Base-by-base conservation (phyloP, 768 basidiomycete genomes). In the Russula olivacea region DNA sequence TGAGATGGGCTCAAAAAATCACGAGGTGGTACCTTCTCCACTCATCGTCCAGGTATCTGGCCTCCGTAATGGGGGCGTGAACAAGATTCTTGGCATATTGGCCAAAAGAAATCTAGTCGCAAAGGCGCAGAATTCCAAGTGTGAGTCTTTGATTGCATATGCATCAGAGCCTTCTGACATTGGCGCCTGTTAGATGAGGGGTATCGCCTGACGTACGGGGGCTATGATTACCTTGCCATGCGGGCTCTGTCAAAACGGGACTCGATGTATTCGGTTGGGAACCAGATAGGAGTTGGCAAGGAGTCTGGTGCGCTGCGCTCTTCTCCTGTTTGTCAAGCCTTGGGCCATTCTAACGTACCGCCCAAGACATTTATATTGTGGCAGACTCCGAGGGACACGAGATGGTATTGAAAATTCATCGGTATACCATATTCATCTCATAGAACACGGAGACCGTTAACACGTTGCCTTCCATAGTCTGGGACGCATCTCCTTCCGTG, bases 1-100 rank as follows among this genome's bases (percentile, higher is more conserved):
- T 40, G 97, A 99, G 77, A 93, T 96, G 81, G 97, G 96, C 21
- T 94, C 91, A 4, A 97, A 97, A 78, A 98, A 98, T 72, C 97
- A 99, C 71, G 91, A 98, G 74, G 82, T 97, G 41, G 95, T 99
- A 15, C 97, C 97, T 3, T 86, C 89, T 9, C 75, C 83, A 0
- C 83, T 98, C 68, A 91, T 98, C 65, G 87, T 89, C 4, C 93
- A 96, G 74, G 89, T 98, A 48, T 94, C 94, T 3, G 91, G 92
- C n/a, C 78, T 98, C 49, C 81, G 93, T 40, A 88, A 87, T 62
- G 97, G 97, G 51, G 93, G 94, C 5, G 89, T 96, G 52, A 96
- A 94, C 78, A 99, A 98, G 74, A 76, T 90, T 49, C 81, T 98
- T 59, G 93, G 93, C 4, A 85, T 85, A 21, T 81, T 98, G 17